Conservation (phyloP, 2,329 filamentous ascomycete species). For the Oidium heveae region DNA sequence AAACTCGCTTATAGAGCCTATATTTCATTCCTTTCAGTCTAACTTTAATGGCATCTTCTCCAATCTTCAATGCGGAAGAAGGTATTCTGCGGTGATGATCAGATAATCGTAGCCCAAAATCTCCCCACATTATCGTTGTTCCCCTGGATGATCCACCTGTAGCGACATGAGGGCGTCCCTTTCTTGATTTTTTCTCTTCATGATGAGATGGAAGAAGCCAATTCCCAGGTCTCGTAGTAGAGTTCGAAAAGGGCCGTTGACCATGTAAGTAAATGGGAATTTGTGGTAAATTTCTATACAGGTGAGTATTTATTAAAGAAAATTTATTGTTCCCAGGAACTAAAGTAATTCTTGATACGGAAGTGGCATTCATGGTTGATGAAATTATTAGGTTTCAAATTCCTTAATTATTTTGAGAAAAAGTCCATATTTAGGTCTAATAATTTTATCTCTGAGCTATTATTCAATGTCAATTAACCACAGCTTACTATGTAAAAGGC, state of each 20-base stretch:
- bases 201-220: conserved; percentile 68
- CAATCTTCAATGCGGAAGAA: conserved; percentile 64
- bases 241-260: conserved; percentile 47
- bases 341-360: not conserved
- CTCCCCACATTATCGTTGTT: conserved; percentile 88
- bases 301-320: not conserved
- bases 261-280: conserved; percentile 14
- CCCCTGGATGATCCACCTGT: conserved; percentile 81
- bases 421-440: too few species aligned
- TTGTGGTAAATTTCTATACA: not conserved
- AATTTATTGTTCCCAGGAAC: not conserved
- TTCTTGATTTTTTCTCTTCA: conserved; percentile 67
- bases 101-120: conserved; percentile 79
- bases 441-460: too few species aligned
- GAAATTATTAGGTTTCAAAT: not conserved
- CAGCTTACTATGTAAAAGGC: too few species aligned
- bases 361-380: not conserved
- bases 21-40: conserved; percentile 79
- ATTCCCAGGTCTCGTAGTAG: conserved; percentile 29
- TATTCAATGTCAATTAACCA: too few species aligned
- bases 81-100: conserved; percentile 85
- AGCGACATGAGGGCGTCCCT: conserved; percentile 65
- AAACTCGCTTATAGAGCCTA: conserved; percentile 71
- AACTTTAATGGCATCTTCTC: conserved; percentile 79
- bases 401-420: not conserved